A percentile compares a stretch with the other conserved stretches of the same genome.
Conservation (phyloP, 1,284 basidiomycete genomes). For the Tremellales sp. region DNA sequence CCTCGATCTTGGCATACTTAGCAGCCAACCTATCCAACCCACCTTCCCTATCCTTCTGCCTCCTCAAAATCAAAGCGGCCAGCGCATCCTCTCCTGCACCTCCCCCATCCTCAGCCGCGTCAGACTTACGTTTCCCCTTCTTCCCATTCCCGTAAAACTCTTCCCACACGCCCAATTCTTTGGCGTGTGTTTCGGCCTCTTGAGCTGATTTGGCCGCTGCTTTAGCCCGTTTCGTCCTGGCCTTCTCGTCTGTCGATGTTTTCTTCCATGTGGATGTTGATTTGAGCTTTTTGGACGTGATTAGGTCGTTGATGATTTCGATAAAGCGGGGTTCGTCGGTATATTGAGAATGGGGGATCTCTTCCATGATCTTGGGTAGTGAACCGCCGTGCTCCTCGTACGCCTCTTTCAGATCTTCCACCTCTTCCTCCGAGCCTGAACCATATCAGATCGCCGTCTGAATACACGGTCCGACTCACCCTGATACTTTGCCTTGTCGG, state of each 20-base stretch:
- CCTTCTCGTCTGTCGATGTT: slow-evolving; percentile 67
- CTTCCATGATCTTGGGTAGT: slow-evolving; percentile 71
- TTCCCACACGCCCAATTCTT: slow-evolving; percentile 88
- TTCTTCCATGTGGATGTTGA: slow-evolving; percentile 62
- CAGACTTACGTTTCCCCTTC: slow-evolving; percentile 58
- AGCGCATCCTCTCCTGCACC: slow-evolving; percentile 63
- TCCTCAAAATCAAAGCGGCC: slow-evolving; percentile 75
- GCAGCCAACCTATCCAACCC: slow-evolving; percentile 74
- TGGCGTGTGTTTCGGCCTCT: slow-evolving; percentile 80
- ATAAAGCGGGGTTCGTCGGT: slow-evolving; percentile 81
- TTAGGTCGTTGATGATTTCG: slow-evolving; percentile 62
- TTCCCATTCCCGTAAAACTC: slow-evolving; percentile 86
- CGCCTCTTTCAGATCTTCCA: slow-evolving; percentile 67
- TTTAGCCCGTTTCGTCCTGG: slow-evolving; percentile 66
- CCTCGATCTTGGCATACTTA: slow-evolving; percentile 59
- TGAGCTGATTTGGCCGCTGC: slow-evolving; percentile 70
- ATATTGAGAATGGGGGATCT: slow-evolving; percentile 75
- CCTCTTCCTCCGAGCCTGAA: slow-evolving; percentile 76
- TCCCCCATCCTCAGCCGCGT: slow-evolving; percentile 55
- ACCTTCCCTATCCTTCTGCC: slow-evolving; percentile 61
- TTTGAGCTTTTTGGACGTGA: slow-evolving; percentile 58
- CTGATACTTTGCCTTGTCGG: slow-evolving; percentile 87
- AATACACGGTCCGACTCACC: slow-evolving; percentile 52
- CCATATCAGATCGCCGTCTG: slow-evolving; percentile 1
- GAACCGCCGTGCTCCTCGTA: slow-evolving; percentile 66